phyloP scores from a whole-genome alignment of 2,329 filamentous ascomycete genomes.

The Colletotrichum sp. region DNA sequence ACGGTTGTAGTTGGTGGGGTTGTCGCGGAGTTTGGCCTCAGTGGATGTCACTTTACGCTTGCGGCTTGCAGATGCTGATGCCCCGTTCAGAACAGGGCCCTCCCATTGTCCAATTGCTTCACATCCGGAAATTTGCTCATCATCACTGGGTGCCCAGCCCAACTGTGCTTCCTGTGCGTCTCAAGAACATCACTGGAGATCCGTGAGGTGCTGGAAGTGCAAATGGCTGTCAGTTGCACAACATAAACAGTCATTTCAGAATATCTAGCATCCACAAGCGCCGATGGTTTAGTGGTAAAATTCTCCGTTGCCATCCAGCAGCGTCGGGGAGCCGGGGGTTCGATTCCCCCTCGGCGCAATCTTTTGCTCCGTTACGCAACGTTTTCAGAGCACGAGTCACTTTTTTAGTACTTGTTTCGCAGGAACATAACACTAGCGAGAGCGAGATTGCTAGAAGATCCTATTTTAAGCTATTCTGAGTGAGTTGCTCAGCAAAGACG shows the following conservation, averaged over 20 bases:
- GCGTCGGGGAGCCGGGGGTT: conserved; percentile 22
- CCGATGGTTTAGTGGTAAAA: conserved; percentile 24
- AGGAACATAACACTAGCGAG: not conserved
- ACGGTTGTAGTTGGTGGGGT: not conserved
- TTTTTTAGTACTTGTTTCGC: not conserved
- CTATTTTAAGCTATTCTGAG: no score
- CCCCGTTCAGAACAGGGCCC: not conserved
- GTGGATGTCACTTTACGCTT: not conserved
- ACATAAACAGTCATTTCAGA: accelerated
- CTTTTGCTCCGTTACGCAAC: not conserved
- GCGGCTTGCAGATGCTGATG: not conserved
- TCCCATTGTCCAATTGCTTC: not conserved
- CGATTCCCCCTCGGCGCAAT: conserved; percentile 21
- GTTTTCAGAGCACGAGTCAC: not conserved
- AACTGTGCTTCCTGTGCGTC: not conserved
- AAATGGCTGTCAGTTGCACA: not conserved
- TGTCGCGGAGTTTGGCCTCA: conserved; percentile 3
- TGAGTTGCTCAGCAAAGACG: no score
- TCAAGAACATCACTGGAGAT: not conserved
- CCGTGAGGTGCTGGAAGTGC: not conserved
- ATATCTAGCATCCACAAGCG: accelerated
- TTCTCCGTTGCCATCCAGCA: conserved; percentile 20
- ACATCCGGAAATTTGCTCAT: not conserved
- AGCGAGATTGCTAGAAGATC: no score
- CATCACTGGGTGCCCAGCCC: not conserved